Percentiles rank a stretch among this genome's conserved stretches.
Conservation (phyloP, 179 eudicot species). For the Beta corolliflora region DNA sequence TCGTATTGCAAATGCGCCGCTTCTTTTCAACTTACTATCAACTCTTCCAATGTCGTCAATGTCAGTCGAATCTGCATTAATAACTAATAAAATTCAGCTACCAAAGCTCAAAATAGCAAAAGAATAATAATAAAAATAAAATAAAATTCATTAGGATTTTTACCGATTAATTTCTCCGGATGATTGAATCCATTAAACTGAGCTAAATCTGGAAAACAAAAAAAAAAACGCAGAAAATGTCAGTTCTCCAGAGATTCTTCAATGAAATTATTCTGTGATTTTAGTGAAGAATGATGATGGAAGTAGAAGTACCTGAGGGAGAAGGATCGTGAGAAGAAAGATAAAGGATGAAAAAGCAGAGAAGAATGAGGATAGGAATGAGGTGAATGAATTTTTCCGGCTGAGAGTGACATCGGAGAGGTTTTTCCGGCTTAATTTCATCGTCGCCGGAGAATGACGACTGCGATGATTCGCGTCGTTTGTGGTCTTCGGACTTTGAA, state of each 20-base stretch:
- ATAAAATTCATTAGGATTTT: conserved; percentile 18
- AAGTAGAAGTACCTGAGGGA: conserved; percentile 46
- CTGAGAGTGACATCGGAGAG: conserved; percentile 34
- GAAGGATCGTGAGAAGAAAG: conserved; percentile 79
- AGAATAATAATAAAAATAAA: neutral
- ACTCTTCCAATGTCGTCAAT: conserved; percentile 41
- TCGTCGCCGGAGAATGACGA: conserved; percentile 33
- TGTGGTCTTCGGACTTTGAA: conserved; percentile 28
- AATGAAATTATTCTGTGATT: no score
- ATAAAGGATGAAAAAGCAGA: conserved; percentile 72
- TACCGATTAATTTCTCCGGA: conserved; percentile 42
- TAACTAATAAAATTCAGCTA: neutral
- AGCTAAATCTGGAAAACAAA: conserved; percentile 44
- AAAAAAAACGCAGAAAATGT: conserved; percentile 1
- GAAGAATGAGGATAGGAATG: conserved; percentile 63
- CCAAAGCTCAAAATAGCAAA: neutral
- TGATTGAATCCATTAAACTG: conserved; percentile 47
- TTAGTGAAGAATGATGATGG: neutral
- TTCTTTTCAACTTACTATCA: conserved; percentile 31
- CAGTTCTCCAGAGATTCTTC: neutral
- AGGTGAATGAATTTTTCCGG: conserved; percentile 62
- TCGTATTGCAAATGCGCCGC: conserved; percentile 55
- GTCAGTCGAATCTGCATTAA: conserved; percentile 38
- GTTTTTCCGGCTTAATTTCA: conserved; percentile 54
- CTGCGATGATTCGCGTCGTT: conserved; percentile 33